phyloP scores from a whole-genome alignment of 192 early-diverging fungal species.

The Diversispora eburnea region DNA sequence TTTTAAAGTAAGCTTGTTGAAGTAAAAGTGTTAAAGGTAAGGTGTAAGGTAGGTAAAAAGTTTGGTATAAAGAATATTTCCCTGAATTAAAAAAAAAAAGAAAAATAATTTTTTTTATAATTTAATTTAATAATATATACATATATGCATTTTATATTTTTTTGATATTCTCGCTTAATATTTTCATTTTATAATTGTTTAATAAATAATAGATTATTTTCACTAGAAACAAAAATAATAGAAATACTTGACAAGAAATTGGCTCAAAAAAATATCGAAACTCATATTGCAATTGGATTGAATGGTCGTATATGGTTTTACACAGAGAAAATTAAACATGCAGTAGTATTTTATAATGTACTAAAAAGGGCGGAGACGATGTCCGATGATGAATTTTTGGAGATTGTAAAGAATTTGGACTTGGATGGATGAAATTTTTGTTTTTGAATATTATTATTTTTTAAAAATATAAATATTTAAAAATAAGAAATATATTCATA shows the following conservation, averaged over 20 bases:
- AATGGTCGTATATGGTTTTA: slow-evolving; percentile 96
- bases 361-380: slow-evolving; percentile 74
- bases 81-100: no score
- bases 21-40: no score
- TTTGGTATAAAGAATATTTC: no score
- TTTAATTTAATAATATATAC: no score
- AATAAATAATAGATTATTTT: slow-evolving; percentile 39
- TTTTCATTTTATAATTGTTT: not conserved
- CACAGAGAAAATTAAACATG: slow-evolving; percentile 55
- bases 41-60: no score
- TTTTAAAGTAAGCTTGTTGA: no score
- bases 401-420: not conserved
- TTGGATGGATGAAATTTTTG: no score
- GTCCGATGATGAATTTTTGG: slow-evolving; percentile 24
- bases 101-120: no score
- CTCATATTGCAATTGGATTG: slow-evolving; percentile 87
- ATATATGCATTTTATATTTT: not conserved
- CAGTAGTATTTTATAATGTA: slow-evolving; percentile 64
- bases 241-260: slow-evolving; percentile 56
- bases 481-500: no score
- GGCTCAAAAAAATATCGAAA: slow-evolving; percentile 69
- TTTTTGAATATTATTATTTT: no score
- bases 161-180: not conserved
- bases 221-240: slow-evolving; percentile 62
- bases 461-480: no score